These are phyloP conservation scores for Penicillium bovifimosum DNA, from an alignment of 495 filamentous ascomycete genomes.

Conservation along the genomic window DNA sequence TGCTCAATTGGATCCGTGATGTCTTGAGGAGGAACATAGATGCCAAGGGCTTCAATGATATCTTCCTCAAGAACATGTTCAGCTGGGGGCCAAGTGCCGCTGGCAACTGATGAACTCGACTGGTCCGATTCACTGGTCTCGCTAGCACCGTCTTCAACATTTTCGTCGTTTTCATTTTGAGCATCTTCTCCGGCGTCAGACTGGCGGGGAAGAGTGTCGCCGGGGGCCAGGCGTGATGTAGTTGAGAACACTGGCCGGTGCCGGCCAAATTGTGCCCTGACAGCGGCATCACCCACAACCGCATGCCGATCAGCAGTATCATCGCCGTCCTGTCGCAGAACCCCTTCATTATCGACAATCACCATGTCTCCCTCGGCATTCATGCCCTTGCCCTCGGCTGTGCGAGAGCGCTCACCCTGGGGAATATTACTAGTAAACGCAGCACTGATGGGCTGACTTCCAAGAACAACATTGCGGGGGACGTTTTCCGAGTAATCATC, in stretches of 20 bases:
- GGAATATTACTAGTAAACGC: slow-evolving; percentile 64
- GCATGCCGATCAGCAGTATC: slow-evolving; percentile 46
- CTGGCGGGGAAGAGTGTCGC: slow-evolving; percentile 7
- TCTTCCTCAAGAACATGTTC: slow-evolving; percentile 40
- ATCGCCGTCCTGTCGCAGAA: slow-evolving; percentile 40
- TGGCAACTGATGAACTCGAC: slow-evolving; percentile 29
- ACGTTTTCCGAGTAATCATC: slow-evolving; percentile 73
- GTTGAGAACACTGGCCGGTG: slow-evolving; percentile 38
- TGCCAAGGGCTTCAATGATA: slow-evolving; percentile 36
- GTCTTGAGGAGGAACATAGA: slow-evolving; percentile 34
- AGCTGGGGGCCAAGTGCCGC: slow-evolving; percentile 34
- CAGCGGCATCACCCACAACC: slow-evolving; percentile 44
- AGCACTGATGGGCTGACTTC: slow-evolving; percentile 72
- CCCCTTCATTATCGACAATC: slow-evolving; percentile 49
- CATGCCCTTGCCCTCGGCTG: slow-evolving; percentile 57
- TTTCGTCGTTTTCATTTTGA: slow-evolving; percentile 24
- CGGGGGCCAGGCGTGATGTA: slow-evolving; percentile 23
- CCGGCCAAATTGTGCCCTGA: slow-evolving; percentile 39
- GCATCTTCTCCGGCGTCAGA: slow-evolving; percentile 14
- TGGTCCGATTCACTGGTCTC: slow-evolving; percentile 18
- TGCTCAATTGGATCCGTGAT: slow-evolving; percentile 38
- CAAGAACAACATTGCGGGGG: slow-evolving; percentile 65
- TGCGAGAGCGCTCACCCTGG: slow-evolving; percentile 49
- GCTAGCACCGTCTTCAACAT: slow-evolving; percentile 26
- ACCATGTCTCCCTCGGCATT: slow-evolving; percentile 57